Evolutionary conservation across 805 yeast genomes (phyloP), one percentile per base, ranked within the genome.

Genomic region (Groenewaldozyma salmanticensis): DNA sequence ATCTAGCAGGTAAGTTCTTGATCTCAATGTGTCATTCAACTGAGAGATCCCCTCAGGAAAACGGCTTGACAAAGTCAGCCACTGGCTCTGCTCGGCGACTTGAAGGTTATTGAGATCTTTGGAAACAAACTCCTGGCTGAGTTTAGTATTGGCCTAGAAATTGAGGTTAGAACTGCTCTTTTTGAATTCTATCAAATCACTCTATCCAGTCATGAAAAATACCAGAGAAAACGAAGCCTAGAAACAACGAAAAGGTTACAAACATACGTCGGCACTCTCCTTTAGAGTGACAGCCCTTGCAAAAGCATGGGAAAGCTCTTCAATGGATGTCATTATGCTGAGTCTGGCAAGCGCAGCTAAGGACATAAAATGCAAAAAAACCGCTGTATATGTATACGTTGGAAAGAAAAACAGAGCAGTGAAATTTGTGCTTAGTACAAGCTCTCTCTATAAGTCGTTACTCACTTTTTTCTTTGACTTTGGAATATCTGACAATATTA

Each of bases 1-100:
- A 32, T 50, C 52, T 21, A 78, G 66, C 21, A 88, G 62, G 59
- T 75, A 92, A 27, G 95, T 81, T 51, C 72, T 68, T 42, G 71
- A 65, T 61, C 81, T 79, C 54, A 90, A 72, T 38, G 71, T 65
- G 44, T 75, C 75, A 63, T 88, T 88, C 52, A 92, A 73, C 42
- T 74, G 55, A 11, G 43, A 67, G n/a, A 67, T 59, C 20, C 70
- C 56, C 40, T 66, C 71, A 35, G 81, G 78, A 48, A 83, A 63
- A 52, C 80, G 70, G 43, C 67, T 61, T n/a, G 88, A 70, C 39
- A 87, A 68, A 3, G 94, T 78, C 44, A 70, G 69, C 80, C 90
- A 83, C 64, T 88, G 95, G 27, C 87, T 72, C 48, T 74, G 70
- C 50, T 79, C 68, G 18, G 95, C 95, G 55, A 71, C 68, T 65